Conservation (phyloP, 371 early-diverging fungal genomes). For the Mortierella sp. region DNA sequence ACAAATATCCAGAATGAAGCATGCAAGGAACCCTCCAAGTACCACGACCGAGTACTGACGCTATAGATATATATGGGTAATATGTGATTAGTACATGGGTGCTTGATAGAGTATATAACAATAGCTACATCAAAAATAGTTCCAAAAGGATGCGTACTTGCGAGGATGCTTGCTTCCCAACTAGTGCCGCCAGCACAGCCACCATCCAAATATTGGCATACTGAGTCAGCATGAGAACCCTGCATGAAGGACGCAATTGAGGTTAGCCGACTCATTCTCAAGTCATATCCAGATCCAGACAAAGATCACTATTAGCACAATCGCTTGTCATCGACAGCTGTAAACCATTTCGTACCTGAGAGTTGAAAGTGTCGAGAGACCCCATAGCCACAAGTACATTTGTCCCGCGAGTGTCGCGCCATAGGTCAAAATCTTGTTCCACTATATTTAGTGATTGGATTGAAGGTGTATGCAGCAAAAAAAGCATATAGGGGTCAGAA, state of each 20-base stretch:
- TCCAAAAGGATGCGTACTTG: slow-evolving; percentile 20
- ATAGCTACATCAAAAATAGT: background rate
- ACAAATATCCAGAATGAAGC: slow-evolving; percentile 42
- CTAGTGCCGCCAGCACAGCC: slow-evolving; percentile 40
- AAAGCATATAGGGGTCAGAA: background rate
- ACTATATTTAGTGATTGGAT: slow-evolving; percentile 11
- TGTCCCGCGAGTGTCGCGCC: slow-evolving; percentile 46
- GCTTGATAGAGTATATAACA: background rate
- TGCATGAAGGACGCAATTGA: background rate
- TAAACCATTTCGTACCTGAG: slow-evolving; percentile 27
- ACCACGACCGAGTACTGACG: slow-evolving; percentile 38
- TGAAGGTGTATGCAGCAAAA: background rate
- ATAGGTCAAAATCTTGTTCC: slow-evolving; percentile 47
- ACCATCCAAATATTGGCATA: slow-evolving; percentile 57
- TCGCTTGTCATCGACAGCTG: background rate
- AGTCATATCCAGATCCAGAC: background rate
- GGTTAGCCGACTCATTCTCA: background rate
- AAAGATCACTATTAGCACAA: background rate
- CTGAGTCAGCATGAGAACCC: slow-evolving; percentile 57
- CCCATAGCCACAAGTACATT: slow-evolving; percentile 53
- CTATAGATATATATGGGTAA: slow-evolving; percentile 5
- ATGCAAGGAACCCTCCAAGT: slow-evolving; percentile 41
- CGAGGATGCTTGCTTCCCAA: slow-evolving; percentile 36
- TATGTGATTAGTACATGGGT: background rate
- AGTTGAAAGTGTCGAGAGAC: slow-evolving; percentile 40